Base-by-base conservation (phyloP, 768 basidiomycete species). In the Mycena rebaudengoi region DNA sequence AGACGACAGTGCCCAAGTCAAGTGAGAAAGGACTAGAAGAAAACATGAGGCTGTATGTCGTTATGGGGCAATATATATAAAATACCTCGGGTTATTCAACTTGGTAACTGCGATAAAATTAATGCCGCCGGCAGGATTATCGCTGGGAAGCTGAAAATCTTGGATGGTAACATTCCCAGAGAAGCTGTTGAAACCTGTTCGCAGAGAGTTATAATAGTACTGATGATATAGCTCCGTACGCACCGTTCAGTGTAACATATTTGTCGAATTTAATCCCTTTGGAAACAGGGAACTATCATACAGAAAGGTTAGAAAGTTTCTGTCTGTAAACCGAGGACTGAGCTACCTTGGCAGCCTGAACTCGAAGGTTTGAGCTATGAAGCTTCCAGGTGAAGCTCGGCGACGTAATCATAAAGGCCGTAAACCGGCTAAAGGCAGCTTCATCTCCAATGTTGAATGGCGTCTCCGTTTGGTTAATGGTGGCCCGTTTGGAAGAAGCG, bases 371-470 rank as follows among this genome's bases (percentile, higher is more conserved):
- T n/a, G 82, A 71, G 60, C 84, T 89, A 18, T 77, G 70, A 40
- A 93, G 75, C 56, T 81, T 80, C 91, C 91, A 93, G 1, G 86
- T 91, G 69, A 92, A 92, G 60, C 82, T 86, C 45, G 78, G 77
- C 45, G 85, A 82, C 0, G 88, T 92, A 71, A 92, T 91, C 82
- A 93, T 80, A 30, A 80, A 75, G 40, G 76, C 76, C 2, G 89
- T 83, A 74, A 92, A 92, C 21, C 78, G 79, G 60, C 85, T 85
- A 67, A 92, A 92, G 12, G 86, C 86, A 29, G 72, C 73, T 69
- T 84, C 75, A 68, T 92, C 80, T 2, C 73, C 73, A 69, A 92
- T 89, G 20, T 73, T 75, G 74, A 92, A 91, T 1, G 66, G 66
- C 14, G 74, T 76, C 0, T 83, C 86, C 8, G 80, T 85, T 68